Conservation (phyloP, 2,329 filamentous ascomycete species). For the Tolypocladium paradoxum region DNA sequence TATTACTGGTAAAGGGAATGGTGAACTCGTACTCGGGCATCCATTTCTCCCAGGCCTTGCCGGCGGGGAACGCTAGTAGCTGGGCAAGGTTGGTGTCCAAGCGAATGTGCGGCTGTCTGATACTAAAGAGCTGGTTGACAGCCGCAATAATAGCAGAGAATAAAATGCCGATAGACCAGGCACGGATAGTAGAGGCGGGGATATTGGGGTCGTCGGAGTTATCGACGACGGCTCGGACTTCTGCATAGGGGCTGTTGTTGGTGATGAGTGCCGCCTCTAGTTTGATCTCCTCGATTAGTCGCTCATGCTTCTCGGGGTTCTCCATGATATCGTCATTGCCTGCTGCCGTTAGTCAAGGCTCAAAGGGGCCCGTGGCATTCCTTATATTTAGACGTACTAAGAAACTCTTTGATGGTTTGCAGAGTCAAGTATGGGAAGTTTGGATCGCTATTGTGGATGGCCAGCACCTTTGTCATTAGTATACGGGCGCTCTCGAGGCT, state of each 20-base stretch:
- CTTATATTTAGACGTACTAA: conserved; percentile 13
- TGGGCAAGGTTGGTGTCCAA: conserved; percentile 41
- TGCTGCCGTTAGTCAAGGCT: conserved; percentile 2
- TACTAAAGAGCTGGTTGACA: conserved; percentile 44
- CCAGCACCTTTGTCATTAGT: conserved; percentile 23
- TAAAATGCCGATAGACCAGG: conserved; percentile 37
- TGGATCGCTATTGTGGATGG: conserved; percentile 23
- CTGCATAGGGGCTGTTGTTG: conserved; percentile 44
- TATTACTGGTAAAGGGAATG: conserved; percentile 24
- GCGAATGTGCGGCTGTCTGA: conserved; percentile 39
- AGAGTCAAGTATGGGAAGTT: conserved; percentile 25
- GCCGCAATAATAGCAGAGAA: conserved; percentile 36
- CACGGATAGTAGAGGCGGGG: conserved; percentile 40
- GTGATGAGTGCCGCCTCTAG: conserved; percentile 39
- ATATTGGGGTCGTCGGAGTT: conserved; percentile 39
- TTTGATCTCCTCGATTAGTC: conserved; percentile 39
- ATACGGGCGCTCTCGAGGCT: conserved; percentile 21
- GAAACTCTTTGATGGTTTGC: conserved; percentile 24
- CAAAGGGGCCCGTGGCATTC: background rate
- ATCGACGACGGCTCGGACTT: conserved; percentile 42
- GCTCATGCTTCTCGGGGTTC: conserved; percentile 24
- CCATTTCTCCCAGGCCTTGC: conserved; percentile 30
- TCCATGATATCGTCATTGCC: conserved; percentile 19
- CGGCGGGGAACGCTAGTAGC: conserved; percentile 39
- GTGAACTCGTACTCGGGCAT: conserved; percentile 29